Base-by-base conservation (phyloP, 441 rosid genomes). In the Isatis lusitanica region DNA sequence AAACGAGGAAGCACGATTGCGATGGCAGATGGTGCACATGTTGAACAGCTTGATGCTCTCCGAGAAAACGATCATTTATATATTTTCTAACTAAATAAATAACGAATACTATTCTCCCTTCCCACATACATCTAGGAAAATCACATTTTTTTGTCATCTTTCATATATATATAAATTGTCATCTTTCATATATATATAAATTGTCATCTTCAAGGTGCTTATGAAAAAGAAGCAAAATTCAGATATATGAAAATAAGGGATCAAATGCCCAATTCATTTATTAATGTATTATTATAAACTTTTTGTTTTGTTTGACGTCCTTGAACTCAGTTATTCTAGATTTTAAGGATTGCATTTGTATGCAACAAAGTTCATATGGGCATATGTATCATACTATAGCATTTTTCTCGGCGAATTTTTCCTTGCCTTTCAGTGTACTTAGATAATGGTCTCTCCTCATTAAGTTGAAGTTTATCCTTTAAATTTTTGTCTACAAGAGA, bases 31-130 rank as follows among this genome's bases (percentile, higher is more conserved):
- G 98, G 98, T 36, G 83, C 91, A 38, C 73, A 80, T 75, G 96
- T 92, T 71, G 98, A 92, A 83, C 94, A 94, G 26, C 51, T 92
- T 38, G 79, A 76, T 84, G 91, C 84, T 61, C 68, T 87, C 65
- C 82, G 97, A 83, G 96, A 95, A 64, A 83, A 89, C 28, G 98
- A 90, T 61, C 94, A 83, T 73, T 77, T 92, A 80, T 89, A 77
- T 70, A 90, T 91, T 64, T 82, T 87, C 60, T 88, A 68, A 86
- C 50, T 66, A 7, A 36, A 2, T 6, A 26, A 35, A 55, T 43
- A 28, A 43, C 2, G 28, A 8, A 38, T 48, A 42, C 58, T 33
- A 43, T 68, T 35, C 7, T 50, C 72, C 48, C 21, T 38, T 70
- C 16, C 5, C 66, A 63, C 33, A 53, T 4, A 15, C 3, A 63